Evolutionary conservation across 768 basidiomycete species (phyloP).

Genomic region (Cystobasidium onofrii): DNA sequence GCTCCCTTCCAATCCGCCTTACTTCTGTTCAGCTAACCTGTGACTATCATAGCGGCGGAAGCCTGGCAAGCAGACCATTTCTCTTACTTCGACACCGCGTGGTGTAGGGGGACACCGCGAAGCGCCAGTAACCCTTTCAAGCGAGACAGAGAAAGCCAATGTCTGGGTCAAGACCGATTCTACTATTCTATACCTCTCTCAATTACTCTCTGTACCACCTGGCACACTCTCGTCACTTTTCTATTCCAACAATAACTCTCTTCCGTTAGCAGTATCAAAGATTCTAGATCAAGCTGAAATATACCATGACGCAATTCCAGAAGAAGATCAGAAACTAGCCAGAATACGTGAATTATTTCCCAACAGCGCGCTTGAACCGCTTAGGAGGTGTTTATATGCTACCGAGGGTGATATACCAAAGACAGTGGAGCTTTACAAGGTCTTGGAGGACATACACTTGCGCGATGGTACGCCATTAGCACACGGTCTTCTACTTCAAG

Average conservation of each 20-base stretch:
- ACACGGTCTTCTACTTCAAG: conserved; percentile 21
- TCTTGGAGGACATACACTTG: conserved; percentile 29
- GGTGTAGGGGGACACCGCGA: background rate
- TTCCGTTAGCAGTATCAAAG: conserved; percentile 19
- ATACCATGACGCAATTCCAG: background rate
- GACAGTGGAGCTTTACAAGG: conserved; percentile 38
- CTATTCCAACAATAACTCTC: conserved; percentile 29
- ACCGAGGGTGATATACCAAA: conserved; percentile 37
- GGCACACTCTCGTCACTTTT: conserved; percentile 26
- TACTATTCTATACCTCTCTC: conserved; percentile 17
- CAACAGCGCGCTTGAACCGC: background rate
- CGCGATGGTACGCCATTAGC: conserved; percentile 30
- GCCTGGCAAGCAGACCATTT: conserved; percentile 24
- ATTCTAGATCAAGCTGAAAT: conserved; percentile 20
- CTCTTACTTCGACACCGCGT: conserved; percentile 11
- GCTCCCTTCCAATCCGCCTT: too few relatives aligned
- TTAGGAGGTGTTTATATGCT: conserved; percentile 29
- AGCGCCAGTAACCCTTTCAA: background rate
- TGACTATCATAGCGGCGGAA: background rate
- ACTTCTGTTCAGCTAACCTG: background rate
- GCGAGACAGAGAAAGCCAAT: conserved; percentile 2
- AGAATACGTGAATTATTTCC: conserved; percentile 12
- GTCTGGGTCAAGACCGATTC: conserved; percentile 20
- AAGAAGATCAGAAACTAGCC: background rate
- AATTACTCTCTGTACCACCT: conserved; percentile 19